Conservation (phyloP, 73 alveolate species). For the Tetrahymena borealis region DNA sequence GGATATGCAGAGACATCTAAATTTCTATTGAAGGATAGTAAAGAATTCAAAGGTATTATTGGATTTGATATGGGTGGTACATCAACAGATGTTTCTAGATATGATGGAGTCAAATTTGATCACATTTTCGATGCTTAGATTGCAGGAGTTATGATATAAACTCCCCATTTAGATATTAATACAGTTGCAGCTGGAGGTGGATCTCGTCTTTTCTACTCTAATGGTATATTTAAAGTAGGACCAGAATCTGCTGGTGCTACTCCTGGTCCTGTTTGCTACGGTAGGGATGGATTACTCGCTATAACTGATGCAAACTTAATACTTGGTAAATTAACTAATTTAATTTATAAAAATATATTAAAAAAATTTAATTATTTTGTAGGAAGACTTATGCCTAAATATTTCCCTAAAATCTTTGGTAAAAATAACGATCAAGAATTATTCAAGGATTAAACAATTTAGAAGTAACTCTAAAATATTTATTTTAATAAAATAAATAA, state of each 20-base stretch:
- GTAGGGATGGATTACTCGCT: conserved; percentile 62
- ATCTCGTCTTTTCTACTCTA: conserved; percentile 58
- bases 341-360: not conserved
- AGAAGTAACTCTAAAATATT: conserved; percentile 40
- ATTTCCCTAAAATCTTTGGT: conserved; percentile 85
- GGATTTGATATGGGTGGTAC: conserved; percentile 98
- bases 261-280: conserved; percentile 93
- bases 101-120: conserved; percentile 13
- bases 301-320: conserved; percentile 81
- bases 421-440: conserved; percentile 51
- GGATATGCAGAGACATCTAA: conserved; percentile 37
- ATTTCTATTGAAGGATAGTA: conserved; percentile 38
- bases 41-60: conserved; percentile 48
- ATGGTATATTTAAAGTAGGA: conserved; percentile 79
- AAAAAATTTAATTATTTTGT: not conserved
- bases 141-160: conserved; percentile 70
- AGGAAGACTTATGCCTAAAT: conserved; percentile 64
- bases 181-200: conserved; percentile 98
- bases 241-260: conserved; percentile 86
- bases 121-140: conserved; percentile 54
- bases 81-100: conserved; percentile 79
- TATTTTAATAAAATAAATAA: conserved; percentile 31
- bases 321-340: conserved; percentile 24
- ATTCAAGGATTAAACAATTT: conserved; percentile 37
- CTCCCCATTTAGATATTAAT: conserved; percentile 73